Conservation (phyloP, 306 rosid species). For the Begonia peltatifolia region DNA sequence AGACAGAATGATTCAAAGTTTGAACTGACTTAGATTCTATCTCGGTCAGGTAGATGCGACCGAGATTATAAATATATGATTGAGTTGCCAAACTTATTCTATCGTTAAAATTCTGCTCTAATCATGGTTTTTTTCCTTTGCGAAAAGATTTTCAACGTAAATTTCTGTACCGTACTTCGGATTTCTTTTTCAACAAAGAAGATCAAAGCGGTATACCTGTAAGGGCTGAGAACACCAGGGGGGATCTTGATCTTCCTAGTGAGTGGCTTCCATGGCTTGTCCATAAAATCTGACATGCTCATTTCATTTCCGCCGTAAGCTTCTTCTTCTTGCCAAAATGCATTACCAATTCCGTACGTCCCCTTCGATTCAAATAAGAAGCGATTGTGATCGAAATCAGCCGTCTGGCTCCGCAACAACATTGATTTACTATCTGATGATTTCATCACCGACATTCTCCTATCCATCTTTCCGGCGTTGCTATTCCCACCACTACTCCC, state of each 20-base stretch:
- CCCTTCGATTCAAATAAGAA: slow-evolving; percentile 84
- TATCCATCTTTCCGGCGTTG: slow-evolving; percentile 28
- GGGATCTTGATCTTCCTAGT: slow-evolving; percentile 49
- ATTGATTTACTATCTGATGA: slow-evolving; percentile 52
- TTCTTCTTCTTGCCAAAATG: slow-evolving; percentile 55
- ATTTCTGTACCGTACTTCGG: too few species aligned
- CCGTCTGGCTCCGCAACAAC: slow-evolving; percentile 61
- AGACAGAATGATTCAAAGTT: background rate
- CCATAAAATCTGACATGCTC: slow-evolving; percentile 65
- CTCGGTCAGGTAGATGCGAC: too few species aligned
- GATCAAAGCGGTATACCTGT: slow-evolving; percentile 25
- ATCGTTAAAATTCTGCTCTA: too few species aligned
- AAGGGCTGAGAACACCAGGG: slow-evolving; percentile 60
- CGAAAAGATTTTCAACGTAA: too few species aligned
- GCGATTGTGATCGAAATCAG: slow-evolving; percentile 76
- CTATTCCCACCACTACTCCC: background rate
- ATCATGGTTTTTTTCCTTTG: too few species aligned
- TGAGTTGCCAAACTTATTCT: too few species aligned
- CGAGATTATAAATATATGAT: too few species aligned
- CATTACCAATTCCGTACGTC: slow-evolving; percentile 71
- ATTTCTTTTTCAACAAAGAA: too few species aligned
- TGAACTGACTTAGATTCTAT: too few species aligned
- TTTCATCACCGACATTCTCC: slow-evolving; percentile 53
- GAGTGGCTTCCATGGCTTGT: slow-evolving; percentile 83
- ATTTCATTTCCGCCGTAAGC: slow-evolving; percentile 27